Evolutionary conservation across 352 stramenopile genomes (phyloP).

Genomic region (Phytophthora niederhauseri): DNA sequence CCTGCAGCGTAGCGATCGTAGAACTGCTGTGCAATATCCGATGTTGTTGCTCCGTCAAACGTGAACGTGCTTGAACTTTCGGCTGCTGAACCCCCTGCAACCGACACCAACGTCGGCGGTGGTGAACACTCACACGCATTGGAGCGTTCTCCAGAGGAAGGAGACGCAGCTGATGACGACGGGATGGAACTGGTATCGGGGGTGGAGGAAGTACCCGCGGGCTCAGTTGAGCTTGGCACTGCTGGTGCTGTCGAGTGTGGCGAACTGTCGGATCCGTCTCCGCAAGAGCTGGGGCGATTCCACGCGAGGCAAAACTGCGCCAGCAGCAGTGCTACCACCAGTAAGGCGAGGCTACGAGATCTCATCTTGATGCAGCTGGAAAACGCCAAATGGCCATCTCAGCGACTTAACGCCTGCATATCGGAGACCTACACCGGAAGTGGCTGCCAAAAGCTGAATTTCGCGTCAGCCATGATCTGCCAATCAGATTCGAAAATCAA

Average conservation of each 20-base stretch:
- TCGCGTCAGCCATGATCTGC: constrained; percentile 26
- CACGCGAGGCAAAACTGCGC: constrained; percentile 6
- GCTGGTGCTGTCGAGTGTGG: constrained; percentile 17
- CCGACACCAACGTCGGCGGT: constrained; percentile 1
- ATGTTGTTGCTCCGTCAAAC: constrained; percentile 12
- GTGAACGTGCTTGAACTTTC: constrained; percentile 4
- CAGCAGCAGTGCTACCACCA: constrained; percentile 3
- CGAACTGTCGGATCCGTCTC: constrained; percentile 9
- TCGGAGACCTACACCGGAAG: constrained; percentile 17
- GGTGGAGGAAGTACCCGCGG: constrained; percentile 14
- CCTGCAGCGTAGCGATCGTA: constrained; percentile 28
- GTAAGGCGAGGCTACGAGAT: not conserved
- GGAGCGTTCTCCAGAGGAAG: not conserved
- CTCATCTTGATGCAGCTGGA: constrained; percentile 15
- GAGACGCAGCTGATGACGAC: constrained; percentile 16
- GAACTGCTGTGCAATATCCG: constrained; percentile 31
- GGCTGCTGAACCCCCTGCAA: not conserved
- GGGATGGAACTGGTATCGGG: constrained; percentile 21
- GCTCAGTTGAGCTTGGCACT: constrained; percentile 18
- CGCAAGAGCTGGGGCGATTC: constrained; percentile 14
- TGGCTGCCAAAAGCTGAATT: constrained; percentile 29
- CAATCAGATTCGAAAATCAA: constrained; percentile 19
- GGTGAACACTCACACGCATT: constrained; percentile 21
- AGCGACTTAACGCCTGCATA: constrained; percentile 8
- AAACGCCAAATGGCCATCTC: constrained; percentile 16